A percentile compares a stretch with the other conserved stretches of the same genome.
phyloP scores from a whole-genome alignment of 805 yeast species.

The Ogataea degrootiae region DNA sequence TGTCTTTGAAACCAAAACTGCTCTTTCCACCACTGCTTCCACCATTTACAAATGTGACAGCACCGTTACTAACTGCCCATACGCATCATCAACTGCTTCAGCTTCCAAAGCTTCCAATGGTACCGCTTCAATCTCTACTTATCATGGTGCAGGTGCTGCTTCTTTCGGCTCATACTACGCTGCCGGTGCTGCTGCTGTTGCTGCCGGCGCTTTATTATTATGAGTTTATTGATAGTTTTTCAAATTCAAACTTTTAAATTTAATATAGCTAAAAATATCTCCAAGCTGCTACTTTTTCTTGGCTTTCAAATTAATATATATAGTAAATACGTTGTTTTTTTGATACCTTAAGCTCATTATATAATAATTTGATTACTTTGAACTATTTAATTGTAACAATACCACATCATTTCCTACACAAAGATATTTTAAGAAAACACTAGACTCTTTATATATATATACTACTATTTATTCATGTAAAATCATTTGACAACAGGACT shows the following conservation, averaged over 20 bases:
- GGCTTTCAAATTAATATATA: not conserved
- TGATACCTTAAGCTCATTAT: not conserved
- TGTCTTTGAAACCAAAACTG: slow-evolving; percentile 29
- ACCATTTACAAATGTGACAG: slow-evolving; percentile 36
- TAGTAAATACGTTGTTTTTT: not conserved
- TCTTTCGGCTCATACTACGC: slow-evolving; percentile 24
- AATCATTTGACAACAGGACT: slow-evolving; percentile 13
- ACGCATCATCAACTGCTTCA: slow-evolving; percentile 10
- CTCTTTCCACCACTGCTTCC: slow-evolving; percentile 32
- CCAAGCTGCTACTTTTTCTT: not conserved
- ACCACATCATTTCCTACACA: too few species aligned
- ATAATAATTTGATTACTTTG: too few species aligned
- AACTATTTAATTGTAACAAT: too few species aligned
- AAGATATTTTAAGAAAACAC: not conserved
- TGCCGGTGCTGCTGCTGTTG: slow-evolving; percentile 31
- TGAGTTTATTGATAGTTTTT: slow-evolving; percentile 12
- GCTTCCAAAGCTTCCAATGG: slow-evolving; percentile 24
- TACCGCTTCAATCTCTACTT: slow-evolving; percentile 27
- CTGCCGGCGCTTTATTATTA: slow-evolving; percentile 33
- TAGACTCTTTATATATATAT: not conserved
- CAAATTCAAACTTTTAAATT: not conserved
- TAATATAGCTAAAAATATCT: not conserved
- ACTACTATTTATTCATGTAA: not conserved
- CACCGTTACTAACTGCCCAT: slow-evolving; percentile 41
- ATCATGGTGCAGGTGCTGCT: slow-evolving; percentile 31